phyloP scores from a whole-genome alignment of 352 stramenopile species.

The Phytophthora meadii region DNA sequence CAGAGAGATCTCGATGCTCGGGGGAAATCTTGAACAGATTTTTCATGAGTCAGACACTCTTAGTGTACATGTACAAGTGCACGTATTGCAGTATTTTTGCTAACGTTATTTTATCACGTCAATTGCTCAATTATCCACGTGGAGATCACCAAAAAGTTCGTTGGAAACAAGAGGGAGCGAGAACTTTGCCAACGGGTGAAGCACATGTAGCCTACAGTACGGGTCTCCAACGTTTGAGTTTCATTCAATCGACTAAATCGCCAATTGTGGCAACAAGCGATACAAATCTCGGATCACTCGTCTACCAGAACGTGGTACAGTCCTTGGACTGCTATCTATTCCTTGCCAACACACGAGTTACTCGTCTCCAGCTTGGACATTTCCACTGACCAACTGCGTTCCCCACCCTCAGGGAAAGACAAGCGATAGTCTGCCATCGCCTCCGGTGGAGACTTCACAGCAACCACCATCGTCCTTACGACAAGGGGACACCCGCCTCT shows the following conservation, averaged over 20 bases:
- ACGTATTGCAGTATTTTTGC: too few relatives aligned
- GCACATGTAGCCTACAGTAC: too few relatives aligned
- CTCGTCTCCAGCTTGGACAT: background rate
- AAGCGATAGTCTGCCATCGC: constrained; percentile 21
- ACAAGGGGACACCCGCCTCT: constrained; percentile 25
- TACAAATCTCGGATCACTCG: constrained; percentile 1
- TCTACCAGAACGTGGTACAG: background rate
- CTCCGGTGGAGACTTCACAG: background rate
- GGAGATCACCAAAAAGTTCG: background rate
- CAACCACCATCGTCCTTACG: constrained; percentile 19
- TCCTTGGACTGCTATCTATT: background rate
- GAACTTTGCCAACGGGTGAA: too few relatives aligned
- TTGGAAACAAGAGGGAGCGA: background rate
- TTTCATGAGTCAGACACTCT: constrained; percentile 2
- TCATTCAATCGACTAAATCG: constrained; percentile 18
- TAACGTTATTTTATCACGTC: too few relatives aligned
- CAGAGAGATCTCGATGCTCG: background rate
- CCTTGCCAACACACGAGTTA: background rate
- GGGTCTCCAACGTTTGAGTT: background rate
- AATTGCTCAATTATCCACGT: too few relatives aligned
- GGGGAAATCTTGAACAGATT: background rate
- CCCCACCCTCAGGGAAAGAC: constrained; percentile 8
- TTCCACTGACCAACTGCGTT: background rate
- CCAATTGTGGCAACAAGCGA: constrained; percentile 6
- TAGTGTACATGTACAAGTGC: background rate